phyloP scores from a whole-genome alignment of 306 rosid genomes.

The Castanospermum australe region DNA sequence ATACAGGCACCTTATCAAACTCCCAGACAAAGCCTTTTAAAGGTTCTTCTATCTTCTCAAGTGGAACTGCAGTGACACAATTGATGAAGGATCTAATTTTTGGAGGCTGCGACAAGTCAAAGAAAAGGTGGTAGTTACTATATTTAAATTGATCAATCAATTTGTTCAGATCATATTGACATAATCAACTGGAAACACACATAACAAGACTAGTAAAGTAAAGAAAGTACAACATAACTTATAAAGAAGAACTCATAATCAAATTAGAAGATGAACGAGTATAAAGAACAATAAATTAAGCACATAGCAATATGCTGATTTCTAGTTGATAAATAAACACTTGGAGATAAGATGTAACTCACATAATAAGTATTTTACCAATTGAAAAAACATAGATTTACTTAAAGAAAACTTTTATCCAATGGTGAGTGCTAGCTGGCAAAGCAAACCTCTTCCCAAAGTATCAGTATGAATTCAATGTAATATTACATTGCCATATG shows the following conservation, averaged over 20 bases:
- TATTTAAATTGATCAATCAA: background rate
- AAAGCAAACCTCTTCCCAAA: slow-evolving; percentile 1
- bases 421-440: background rate
- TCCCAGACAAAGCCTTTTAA: slow-evolving; percentile 86
- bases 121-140: slow-evolving; percentile 24
- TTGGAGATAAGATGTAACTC: background rate
- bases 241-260: background rate
- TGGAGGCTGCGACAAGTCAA: slow-evolving; percentile 75
- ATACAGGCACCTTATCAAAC: slow-evolving; percentile 77
- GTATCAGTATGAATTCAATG: slow-evolving; percentile 15
- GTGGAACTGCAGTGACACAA: slow-evolving; percentile 77
- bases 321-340: background rate
- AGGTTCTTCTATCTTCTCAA: slow-evolving; percentile 84
- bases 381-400: background rate
- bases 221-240: background rate
- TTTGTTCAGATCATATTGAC: background rate
- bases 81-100: slow-evolving; percentile 80
- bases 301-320: background rate
- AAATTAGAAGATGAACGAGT: background rate
- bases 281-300: slow-evolving; percentile 5
- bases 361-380: background rate
- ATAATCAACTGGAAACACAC: slow-evolving; percentile 3
- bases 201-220: background rate
- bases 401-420: background rate
- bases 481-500: background rate